Conservation (phyloP, 257 asterid species). For the Ligustrum vulgare region DNA sequence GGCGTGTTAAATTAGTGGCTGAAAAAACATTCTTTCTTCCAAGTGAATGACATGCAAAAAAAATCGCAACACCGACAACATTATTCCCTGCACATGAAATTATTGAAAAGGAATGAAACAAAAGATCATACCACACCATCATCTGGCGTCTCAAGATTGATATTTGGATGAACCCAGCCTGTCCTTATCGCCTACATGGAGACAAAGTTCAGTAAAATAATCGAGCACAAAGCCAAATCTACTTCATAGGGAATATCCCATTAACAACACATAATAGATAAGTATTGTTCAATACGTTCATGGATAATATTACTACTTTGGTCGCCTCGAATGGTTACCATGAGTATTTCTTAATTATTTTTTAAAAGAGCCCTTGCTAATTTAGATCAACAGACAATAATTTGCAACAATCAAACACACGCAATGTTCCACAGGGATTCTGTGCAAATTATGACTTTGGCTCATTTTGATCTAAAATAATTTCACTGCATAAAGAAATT, state of each 20-base stretch:
- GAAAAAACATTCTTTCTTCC: background rate
- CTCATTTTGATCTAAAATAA: background rate
- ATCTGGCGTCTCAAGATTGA: conserved; percentile 92
- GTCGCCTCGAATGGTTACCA: too few relatives aligned
- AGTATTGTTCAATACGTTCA: background rate
- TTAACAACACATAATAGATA: background rate
- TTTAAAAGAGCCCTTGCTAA: background rate
- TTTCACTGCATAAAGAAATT: background rate
- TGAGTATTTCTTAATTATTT: too few relatives aligned
- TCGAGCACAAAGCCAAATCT: background rate
- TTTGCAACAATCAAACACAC: background rate
- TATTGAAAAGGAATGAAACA: background rate
- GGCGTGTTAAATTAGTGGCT: background rate
- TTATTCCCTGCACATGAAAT: background rate
- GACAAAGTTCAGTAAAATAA: conserved; percentile 20
- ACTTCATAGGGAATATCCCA: conserved; percentile 18
- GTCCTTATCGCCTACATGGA: conserved; percentile 79
- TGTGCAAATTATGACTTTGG: background rate
- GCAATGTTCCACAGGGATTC: background rate
- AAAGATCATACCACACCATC: conserved; percentile 17
- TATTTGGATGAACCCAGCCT: conserved; percentile 97
- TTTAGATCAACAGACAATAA: background rate
- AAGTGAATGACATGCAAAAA: background rate
- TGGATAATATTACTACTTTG: too few relatives aligned
- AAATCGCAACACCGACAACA: background rate